A percentile compares a stretch with the other conserved stretches of the same genome.
phyloP scores from a whole-genome alignment of 1,284 basidiomycete genomes.

The Phylloboletellus chloephorus region DNA sequence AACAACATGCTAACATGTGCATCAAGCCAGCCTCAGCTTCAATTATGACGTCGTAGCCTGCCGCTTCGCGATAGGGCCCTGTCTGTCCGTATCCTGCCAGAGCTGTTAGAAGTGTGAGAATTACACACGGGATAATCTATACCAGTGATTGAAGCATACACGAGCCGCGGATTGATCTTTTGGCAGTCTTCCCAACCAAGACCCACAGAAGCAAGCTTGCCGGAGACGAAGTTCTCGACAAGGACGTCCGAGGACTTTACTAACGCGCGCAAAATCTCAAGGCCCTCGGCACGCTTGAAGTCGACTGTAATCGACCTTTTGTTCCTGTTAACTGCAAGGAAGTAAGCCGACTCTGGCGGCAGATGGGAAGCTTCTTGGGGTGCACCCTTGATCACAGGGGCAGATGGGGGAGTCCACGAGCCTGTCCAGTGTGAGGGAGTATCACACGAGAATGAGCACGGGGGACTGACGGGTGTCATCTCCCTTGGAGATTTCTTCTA shows the following conservation, averaged over 20 bases:
- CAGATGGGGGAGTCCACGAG: constrained; percentile 76
- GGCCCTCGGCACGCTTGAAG: constrained; percentile 75
- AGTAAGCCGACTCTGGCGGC: constrained; percentile 91
- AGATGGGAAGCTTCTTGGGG: constrained; percentile 58
- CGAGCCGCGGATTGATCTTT: constrained; percentile 74
- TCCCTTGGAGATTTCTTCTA: constrained; percentile 75
- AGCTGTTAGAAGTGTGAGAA: constrained; percentile 6
- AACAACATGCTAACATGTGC: constrained; percentile 67
- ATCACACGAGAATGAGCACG: constrained; percentile 10
- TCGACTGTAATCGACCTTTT: constrained; percentile 87
- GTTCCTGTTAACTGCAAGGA: constrained; percentile 84
- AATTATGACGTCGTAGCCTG: constrained; percentile 89
- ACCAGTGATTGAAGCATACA: constrained; percentile 90
- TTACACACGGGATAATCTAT: constrained; percentile 2
- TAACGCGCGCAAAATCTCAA: constrained; percentile 73
- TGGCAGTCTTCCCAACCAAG: constrained; percentile 83
- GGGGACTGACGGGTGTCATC: constrained; percentile 79
- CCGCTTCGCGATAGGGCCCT: constrained; percentile 77
- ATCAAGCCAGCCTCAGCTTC: constrained; percentile 91
- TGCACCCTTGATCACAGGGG: constrained; percentile 49
- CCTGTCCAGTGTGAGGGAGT: constrained; percentile 38
- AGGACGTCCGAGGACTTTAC: constrained; percentile 78
- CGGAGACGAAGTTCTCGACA: constrained; percentile 82
- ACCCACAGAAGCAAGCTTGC: constrained; percentile 82
- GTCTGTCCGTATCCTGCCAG: constrained; percentile 85